phyloP scores from a whole-genome alignment of 2,329 filamentous ascomycete genomes.

The Trichoderma afroharzianum region DNA sequence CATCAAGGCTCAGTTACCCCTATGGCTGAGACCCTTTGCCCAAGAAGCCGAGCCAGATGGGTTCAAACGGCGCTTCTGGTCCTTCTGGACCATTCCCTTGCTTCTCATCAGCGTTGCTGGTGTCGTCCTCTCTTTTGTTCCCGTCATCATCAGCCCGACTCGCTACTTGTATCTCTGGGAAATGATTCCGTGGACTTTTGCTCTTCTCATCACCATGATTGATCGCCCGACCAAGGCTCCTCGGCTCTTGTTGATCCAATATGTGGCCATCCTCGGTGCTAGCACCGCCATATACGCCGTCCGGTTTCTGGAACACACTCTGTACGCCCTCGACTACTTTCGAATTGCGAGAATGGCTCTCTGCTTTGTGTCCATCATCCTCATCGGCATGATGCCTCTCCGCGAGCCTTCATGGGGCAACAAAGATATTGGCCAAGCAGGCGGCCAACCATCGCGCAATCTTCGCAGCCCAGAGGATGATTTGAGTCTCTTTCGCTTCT shows the following conservation, averaged over 20 bases:
- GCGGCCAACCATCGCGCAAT: slow-evolving; percentile 27
- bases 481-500: slow-evolving; percentile 75
- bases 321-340: slow-evolving; percentile 24
- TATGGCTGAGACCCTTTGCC: slow-evolving; percentile 44
- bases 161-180: slow-evolving; percentile 31
- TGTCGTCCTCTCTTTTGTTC: slow-evolving; percentile 31
- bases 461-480: slow-evolving; percentile 76
- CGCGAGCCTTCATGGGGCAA: slow-evolving; percentile 34
- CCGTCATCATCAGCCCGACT: slow-evolving; percentile 29
- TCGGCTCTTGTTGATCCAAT: slow-evolving; percentile 38
- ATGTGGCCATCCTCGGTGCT: slow-evolving; percentile 33
- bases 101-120: slow-evolving; percentile 33
- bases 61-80: slow-evolving; percentile 34
- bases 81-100: slow-evolving; percentile 38
- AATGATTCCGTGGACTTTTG: slow-evolving; percentile 38
- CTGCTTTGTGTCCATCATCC: slow-evolving; percentile 25
- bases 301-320: slow-evolving; percentile 28
- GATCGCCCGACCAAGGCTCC: slow-evolving; percentile 42
- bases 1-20: slow-evolving; percentile 32
- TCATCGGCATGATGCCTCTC: slow-evolving; percentile 37
- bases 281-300: slow-evolving; percentile 30
- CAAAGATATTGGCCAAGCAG: slow-evolving; percentile 30
- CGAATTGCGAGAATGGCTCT: slow-evolving; percentile 26
- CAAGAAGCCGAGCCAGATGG: slow-evolving; percentile 31
- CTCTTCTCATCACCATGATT: slow-evolving; percentile 35